Conservation (phyloP, 2,329 filamentous ascomycete genomes). For the Albophoma yamanashiensis region DNA sequence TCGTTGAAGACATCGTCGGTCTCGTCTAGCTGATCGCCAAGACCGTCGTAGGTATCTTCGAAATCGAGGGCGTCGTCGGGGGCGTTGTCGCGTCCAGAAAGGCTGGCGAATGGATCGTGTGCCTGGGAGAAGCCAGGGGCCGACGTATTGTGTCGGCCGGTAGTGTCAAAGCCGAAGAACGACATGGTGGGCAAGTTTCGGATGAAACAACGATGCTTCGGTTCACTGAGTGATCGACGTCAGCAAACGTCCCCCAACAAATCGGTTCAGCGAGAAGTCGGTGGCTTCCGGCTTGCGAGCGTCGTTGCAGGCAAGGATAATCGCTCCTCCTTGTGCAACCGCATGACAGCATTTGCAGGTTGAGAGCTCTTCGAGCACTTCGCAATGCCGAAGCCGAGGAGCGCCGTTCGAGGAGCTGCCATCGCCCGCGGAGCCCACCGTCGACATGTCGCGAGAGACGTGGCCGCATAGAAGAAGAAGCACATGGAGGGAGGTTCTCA, state of each 20-base stretch:
- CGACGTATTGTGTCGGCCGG: slow-evolving; percentile 48
- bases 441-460: background rate
- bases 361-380: background rate
- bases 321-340: background rate
- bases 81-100: slow-evolving; percentile 55
- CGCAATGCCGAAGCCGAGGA: background rate
- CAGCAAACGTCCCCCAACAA: background rate
- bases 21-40: slow-evolving; percentile 85
- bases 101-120: slow-evolving; percentile 78
- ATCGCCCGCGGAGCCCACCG: background rate
- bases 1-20: slow-evolving; percentile 92
- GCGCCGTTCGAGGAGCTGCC: background rate
- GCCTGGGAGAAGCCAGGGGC: slow-evolving; percentile 74
- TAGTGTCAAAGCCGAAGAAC: slow-evolving; percentile 81
- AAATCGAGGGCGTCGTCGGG: slow-evolving; percentile 57
- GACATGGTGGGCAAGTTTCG: slow-evolving; percentile 50
- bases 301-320: background rate
- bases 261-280: background rate
- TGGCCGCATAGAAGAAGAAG: background rate
- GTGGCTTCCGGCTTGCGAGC: background rate
- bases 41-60: slow-evolving; percentile 92
- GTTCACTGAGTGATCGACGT: background rate
- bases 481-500: slow-evolving; percentile 14
- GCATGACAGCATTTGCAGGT: background rate
- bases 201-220: background rate